These are phyloP conservation scores for Fusarium sp. DNA, from an alignment of 2,329 filamentous ascomycete species.

Conservation along the genomic window DNA sequence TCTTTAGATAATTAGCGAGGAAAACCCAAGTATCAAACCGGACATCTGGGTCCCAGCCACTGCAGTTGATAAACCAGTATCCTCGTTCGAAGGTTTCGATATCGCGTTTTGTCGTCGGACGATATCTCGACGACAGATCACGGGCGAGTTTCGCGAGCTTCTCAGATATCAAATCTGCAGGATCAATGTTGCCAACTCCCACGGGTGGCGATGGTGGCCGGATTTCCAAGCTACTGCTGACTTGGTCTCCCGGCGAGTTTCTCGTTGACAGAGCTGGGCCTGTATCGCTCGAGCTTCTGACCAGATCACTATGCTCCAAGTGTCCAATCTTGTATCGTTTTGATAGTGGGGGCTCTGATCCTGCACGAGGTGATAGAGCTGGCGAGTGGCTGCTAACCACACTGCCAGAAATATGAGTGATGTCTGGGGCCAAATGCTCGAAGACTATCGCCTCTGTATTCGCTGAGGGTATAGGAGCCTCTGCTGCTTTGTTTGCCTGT, in stretches of 20 bases:
- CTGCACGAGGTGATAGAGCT: constrained; percentile 37
- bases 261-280: constrained; percentile 30
- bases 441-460: constrained; percentile 4
- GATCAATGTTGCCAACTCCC: constrained; percentile 56
- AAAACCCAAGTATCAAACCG: constrained; percentile 69
- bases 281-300: constrained; percentile 46
- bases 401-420: constrained; percentile 49
- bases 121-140: constrained; percentile 62
- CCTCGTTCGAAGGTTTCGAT: constrained; percentile 74
- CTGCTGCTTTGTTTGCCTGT: neutral
- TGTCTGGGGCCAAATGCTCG: constrained; percentile 33
- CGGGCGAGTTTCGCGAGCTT: constrained; percentile 62
- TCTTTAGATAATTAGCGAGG: constrained; percentile 66
- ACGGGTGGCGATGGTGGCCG: constrained; percentile 63
- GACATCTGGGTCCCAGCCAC: constrained; percentile 59
- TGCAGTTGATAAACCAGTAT: constrained; percentile 75
- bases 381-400: constrained; percentile 24
- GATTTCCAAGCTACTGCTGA: constrained; percentile 57
- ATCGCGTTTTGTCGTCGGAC: constrained; percentile 50
- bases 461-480: neutral
- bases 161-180: constrained; percentile 64
- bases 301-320: constrained; percentile 28
- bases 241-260: constrained; percentile 17
- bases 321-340: constrained; percentile 41
- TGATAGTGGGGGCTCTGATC: constrained; percentile 44